A percentile compares a stretch with the other conserved stretches of the same genome.
phyloP scores from a whole-genome alignment of 208 protist genomes.

The Balamuthia mandrillaris region DNA sequence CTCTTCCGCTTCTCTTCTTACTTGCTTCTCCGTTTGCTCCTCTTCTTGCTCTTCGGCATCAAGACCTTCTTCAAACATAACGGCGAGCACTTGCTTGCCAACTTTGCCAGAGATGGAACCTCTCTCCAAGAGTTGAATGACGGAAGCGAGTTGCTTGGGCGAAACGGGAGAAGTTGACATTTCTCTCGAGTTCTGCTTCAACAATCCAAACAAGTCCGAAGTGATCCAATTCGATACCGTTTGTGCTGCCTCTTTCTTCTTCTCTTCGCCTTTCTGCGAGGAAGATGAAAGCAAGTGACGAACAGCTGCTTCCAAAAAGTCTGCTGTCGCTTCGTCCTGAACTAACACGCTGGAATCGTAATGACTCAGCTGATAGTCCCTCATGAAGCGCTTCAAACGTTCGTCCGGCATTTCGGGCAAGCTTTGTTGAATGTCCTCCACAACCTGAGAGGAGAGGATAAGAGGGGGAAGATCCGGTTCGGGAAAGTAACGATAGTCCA shows the following conservation, averaged over 20 bases:
- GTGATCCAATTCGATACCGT: not conserved
- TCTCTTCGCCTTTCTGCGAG: not conserved
- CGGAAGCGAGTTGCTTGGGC: not conserved
- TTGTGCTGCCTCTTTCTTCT: not conserved
- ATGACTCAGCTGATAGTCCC: slow-evolving; percentile 22
- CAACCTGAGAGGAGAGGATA: not conserved
- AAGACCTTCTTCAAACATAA: not conserved
- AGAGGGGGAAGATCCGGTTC: slow-evolving; percentile 71
- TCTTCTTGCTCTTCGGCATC: no score
- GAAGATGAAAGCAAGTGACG: not conserved
- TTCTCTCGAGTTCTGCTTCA: not conserved
- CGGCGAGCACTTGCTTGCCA: not conserved
- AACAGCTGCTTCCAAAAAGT: slow-evolving; percentile 58
- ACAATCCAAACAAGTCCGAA: not conserved
- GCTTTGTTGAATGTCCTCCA: slow-evolving; percentile 7
- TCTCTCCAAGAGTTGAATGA: not conserved
- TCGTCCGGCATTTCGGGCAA: slow-evolving; percentile 60
- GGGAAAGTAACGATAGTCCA: slow-evolving; percentile 70
- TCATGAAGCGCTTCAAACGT: slow-evolving; percentile 7
- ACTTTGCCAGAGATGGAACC: not conserved
- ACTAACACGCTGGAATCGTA: slow-evolving; percentile 43
- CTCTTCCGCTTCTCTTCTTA: not conserved
- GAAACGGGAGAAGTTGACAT: not conserved
- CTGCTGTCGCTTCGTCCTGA: not conserved
- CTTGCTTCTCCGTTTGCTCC: not conserved